Evolutionary conservation across 768 basidiomycete species (phyloP).

Genomic region (Serendipita indica): DNA sequence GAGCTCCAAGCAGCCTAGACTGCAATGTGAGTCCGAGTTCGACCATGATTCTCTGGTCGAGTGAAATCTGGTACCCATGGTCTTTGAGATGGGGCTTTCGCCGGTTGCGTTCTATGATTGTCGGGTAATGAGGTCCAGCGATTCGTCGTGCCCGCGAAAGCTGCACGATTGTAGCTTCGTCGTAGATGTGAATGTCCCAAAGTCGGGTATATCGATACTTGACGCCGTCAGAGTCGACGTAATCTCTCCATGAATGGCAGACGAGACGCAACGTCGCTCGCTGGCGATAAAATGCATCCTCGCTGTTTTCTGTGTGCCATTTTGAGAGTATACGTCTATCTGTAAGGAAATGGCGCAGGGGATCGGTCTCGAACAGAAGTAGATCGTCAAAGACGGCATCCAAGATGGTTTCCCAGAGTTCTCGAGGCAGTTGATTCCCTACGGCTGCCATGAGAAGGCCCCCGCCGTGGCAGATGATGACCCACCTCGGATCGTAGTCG

Average conservation of each 20-base stretch:
- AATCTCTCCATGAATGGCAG: background rate
- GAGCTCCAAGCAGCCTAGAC: too few relatives aligned
- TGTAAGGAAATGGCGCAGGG: too few relatives aligned
- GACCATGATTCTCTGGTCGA: too few relatives aligned
- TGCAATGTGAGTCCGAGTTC: too few relatives aligned
- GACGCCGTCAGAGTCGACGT: background rate
- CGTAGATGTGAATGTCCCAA: background rate
- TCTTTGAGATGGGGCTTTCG: background rate
- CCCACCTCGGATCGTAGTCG: background rate
- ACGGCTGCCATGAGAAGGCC: too few relatives aligned
- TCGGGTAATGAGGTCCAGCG: background rate
- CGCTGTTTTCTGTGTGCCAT: background rate
- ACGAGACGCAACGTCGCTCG: background rate
- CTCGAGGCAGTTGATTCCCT: background rate
- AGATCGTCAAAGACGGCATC: background rate
- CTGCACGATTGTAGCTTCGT: background rate
- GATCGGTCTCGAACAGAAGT: background rate
- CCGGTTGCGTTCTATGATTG: background rate
- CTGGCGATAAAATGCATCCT: background rate
- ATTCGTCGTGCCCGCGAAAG: background rate
- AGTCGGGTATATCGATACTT: background rate
- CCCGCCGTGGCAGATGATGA: background rate
- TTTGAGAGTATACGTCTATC: too few relatives aligned
- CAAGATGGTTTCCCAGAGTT: background rate
- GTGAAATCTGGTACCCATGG: too few relatives aligned